These are phyloP conservation scores for Malassezia psittaci DNA, from an alignment of 1,284 basidiomycete genomes.

Conservation along the genomic window DNA sequence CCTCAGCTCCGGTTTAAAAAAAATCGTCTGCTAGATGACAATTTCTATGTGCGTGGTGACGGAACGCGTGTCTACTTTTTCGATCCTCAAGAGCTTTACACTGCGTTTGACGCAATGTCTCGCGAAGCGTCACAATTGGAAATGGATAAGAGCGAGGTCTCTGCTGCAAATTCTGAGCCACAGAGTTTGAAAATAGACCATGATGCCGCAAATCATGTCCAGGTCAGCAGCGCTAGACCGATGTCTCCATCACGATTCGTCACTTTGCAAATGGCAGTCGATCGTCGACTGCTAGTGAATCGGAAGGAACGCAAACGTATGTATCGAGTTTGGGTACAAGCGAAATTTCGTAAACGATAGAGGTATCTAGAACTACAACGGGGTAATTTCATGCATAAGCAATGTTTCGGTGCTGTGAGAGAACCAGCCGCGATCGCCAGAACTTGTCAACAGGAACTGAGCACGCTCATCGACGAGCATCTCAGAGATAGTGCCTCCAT, in stretches of 20 bases:
- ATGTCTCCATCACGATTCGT: constrained; percentile 18
- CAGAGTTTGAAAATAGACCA: too few species aligned
- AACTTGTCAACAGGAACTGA: constrained; percentile 77
- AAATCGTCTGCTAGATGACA: constrained; percentile 74
- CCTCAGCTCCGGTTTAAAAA: constrained; percentile 84
- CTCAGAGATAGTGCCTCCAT: constrained; percentile 81
- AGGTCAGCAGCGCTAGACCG: neutral
- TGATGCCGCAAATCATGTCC: too few species aligned
- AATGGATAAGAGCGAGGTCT: neutral
- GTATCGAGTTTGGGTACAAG: constrained; percentile 44
- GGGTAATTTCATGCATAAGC: constrained; percentile 35
- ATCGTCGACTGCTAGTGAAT: constrained; percentile 41
- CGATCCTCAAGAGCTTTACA: constrained; percentile 31
- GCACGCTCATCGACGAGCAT: constrained; percentile 77
- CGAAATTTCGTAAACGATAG: constrained; percentile 27
- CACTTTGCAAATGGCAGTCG: constrained; percentile 42
- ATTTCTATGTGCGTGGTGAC: constrained; percentile 67
- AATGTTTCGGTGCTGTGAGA: constrained; percentile 34
- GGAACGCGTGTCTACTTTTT: constrained; percentile 61
- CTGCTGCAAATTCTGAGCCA: neutral
- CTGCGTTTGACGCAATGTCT: constrained; percentile 32
- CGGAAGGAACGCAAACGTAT: constrained; percentile 43
- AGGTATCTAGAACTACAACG: constrained; percentile 4
- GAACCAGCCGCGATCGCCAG: constrained; percentile 86
- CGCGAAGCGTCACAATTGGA: constrained; percentile 3